Conservation (phyloP, 2,329 filamentous ascomycete species). For the Bipolaris oryzae region DNA sequence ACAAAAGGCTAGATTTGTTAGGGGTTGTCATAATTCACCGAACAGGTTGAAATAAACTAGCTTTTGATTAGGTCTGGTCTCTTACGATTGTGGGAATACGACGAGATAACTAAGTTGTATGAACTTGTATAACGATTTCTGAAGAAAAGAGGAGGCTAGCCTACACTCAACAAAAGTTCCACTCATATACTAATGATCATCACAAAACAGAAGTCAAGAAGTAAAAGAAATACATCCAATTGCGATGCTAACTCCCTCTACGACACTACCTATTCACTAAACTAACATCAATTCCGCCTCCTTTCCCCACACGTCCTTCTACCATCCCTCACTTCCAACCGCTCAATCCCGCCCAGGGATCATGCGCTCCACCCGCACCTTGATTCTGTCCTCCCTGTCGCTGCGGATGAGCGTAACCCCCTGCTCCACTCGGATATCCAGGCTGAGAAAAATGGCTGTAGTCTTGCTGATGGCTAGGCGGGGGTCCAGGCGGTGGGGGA, state of each 20-base stretch:
- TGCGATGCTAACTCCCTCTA: neutral
- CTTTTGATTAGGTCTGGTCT: too few species aligned
- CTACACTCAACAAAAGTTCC: too few species aligned
- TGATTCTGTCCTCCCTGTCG: conserved; percentile 39
- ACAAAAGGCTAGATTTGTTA: too few species aligned
- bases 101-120: too few species aligned
- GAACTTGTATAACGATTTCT: too few species aligned
- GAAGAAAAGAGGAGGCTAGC: too few species aligned
- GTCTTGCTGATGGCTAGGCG: conserved; percentile 60
- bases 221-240: neutral
- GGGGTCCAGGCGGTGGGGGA: conserved; percentile 69
- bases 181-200: too few species aligned
- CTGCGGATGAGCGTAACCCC: conserved; percentile 44
- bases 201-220: neutral
- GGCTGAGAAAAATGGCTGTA: conserved; percentile 60
- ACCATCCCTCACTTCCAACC: conserved; percentile 70
- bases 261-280: neutral
- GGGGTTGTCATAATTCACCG: too few species aligned
- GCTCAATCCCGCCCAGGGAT: conserved; percentile 75
- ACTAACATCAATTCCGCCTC: neutral
- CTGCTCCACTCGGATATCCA: conserved; percentile 58
- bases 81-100: too few species aligned
- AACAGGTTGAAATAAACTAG: too few species aligned
- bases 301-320: neutral
- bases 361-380: conserved; percentile 34